Conservation (phyloP, 352 stramenopile genomes). For the Plasmopara viticola region DNA sequence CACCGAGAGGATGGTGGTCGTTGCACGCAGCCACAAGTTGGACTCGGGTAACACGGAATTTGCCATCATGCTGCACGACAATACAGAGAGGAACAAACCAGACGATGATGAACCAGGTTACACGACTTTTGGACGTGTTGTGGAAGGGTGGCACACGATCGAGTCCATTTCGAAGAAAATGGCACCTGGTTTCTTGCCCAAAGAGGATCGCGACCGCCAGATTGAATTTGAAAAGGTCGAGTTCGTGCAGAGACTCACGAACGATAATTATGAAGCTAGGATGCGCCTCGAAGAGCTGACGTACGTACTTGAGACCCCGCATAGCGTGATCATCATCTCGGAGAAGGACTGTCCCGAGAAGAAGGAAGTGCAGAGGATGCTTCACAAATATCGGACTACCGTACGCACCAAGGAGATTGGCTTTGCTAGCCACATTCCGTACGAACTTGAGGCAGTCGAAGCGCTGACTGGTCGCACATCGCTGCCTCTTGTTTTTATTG, state of each 20-base stretch:
- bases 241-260: constrained; percentile 53
- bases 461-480: constrained; percentile 86
- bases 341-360: constrained; percentile 93
- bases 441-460: constrained; percentile 71
- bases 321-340: constrained; percentile 92
- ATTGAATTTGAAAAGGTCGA: constrained; percentile 67
- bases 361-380: constrained; percentile 76
- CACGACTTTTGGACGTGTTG: constrained; percentile 72
- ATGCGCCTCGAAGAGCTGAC: constrained; percentile 66
- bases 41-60: constrained; percentile 78
- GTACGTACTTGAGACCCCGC: constrained; percentile 59
- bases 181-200: constrained; percentile 52
- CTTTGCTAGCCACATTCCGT: constrained; percentile 46
- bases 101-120: constrained; percentile 60
- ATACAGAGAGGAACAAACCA: constrained; percentile 60
- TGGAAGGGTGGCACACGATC: constrained; percentile 74
- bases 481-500: constrained; percentile 96
- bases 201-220: constrained; percentile 58
- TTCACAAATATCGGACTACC: constrained; percentile 61
- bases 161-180: constrained; percentile 73
- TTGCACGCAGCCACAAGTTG: constrained; percentile 61
- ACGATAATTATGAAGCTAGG: constrained; percentile 47
- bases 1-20: constrained; percentile 75
- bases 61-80: constrained; percentile 82
- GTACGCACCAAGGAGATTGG: constrained; percentile 57